These are phyloP conservation scores for Crithidia brevicula DNA, from an alignment of 208 protist genomes.

Conservation along the genomic window DNA sequence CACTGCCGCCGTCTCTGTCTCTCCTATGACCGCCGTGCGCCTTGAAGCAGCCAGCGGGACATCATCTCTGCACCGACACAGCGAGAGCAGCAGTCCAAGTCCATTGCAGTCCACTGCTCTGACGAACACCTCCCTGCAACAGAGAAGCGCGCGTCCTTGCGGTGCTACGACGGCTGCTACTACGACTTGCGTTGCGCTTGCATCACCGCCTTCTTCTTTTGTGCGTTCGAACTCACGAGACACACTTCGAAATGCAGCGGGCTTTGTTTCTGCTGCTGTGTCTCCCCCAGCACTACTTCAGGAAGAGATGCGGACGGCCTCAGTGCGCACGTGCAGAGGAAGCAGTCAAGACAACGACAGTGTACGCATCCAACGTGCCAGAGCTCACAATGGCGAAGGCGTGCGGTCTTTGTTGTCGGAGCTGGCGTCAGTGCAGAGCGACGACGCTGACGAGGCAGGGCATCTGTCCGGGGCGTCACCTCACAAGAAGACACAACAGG, in stretches of 20 bases:
- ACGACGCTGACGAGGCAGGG: background rate
- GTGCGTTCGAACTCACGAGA: too few relatives aligned
- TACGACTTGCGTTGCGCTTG: too few relatives aligned
- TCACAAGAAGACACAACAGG: background rate
- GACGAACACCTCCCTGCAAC: too few relatives aligned
- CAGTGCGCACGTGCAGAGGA: too few relatives aligned
- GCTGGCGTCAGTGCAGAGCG: conserved; percentile 9
- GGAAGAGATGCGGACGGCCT: too few relatives aligned
- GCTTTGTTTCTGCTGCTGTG: conserved; percentile 1
- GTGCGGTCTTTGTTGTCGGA: conserved; percentile 25
- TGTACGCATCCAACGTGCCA: too few relatives aligned
- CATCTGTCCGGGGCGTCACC: too few relatives aligned
- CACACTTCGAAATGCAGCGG: background rate
- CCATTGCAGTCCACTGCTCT: background rate
- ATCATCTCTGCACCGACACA: background rate
- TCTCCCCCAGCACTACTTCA: too few relatives aligned
- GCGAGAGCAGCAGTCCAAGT: background rate
- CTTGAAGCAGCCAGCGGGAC: background rate
- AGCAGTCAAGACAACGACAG: too few relatives aligned
- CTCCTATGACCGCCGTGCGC: conserved; percentile 18
- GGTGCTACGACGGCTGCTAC: too few relatives aligned
- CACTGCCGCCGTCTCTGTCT: conserved; percentile 14
- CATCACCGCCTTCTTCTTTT: too few relatives aligned
- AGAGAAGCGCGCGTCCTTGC: too few relatives aligned
- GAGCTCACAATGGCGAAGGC: background rate